Base-by-base conservation (phyloP, 2,329 filamentous ascomycete genomes). In the Thermomyces lanuginosus region DNA sequence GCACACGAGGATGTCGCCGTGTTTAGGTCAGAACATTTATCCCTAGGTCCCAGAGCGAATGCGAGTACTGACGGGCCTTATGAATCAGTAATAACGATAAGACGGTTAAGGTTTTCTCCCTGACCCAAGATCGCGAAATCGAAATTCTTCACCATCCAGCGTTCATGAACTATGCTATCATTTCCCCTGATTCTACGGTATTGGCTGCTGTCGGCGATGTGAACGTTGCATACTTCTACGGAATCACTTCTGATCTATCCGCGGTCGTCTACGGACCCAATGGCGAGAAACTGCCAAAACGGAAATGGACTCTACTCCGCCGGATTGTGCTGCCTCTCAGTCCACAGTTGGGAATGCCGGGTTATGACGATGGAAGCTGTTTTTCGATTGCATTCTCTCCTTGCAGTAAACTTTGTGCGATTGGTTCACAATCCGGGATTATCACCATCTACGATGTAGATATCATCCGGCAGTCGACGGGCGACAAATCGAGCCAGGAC, bases 81-180 rank as follows among this genome's bases (percentile, higher is more conserved):
- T 15, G 27, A 80, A 23, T 28, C 58, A 93, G 42, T 72, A 93
- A 93, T 56, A 98, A 98, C 48, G 89, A 95, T 56, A 76, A 74
- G 47, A 82, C 79, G 1, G 78, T 95, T 30, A 76, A 76, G 15
- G 58, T 93, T n/a, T 81, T 91, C 45, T 77, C 75, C 25, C 60
- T 95, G 11, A 61, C 68, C 15, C 69, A 75, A 27, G 68, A 72
- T 8, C 63, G 77, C 33, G 62, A 76, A 18, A 55, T 91, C 12
- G 72, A 79, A 29, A 65, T 73, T 22, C 58, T 93, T 28, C 64
- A 69, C 3, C 76, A 92, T 37, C 76, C 79, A 4, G 78, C 86
- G 45, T 78, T 74, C 37, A 86, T 95, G 58, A 98, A 98, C 43
- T 82, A 91, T 44, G 81, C 84, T 17, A 71, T 84, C n/a, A 75